These are phyloP conservation scores for Laburnicola sp. DNA, from an alignment of 2,329 filamentous ascomycete genomes.

Conservation along the genomic window DNA sequence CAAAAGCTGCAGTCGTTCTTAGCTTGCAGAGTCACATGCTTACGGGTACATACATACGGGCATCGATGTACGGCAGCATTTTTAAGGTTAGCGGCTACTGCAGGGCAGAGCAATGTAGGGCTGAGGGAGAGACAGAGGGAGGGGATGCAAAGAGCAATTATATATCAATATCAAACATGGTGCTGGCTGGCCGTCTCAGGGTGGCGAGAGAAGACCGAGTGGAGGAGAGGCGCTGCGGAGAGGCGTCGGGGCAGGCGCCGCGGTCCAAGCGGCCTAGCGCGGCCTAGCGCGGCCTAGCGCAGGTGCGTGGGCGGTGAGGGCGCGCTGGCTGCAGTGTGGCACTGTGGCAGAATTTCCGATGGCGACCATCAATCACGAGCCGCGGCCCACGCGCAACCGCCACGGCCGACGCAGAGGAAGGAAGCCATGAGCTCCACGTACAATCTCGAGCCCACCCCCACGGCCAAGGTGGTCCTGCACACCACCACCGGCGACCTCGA, in stretches of 20 bases:
- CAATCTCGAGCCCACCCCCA: constrained; percentile 92
- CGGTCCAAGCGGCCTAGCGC: neutral
- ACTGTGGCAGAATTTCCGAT: constrained; percentile 21
- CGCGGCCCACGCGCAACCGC: constrained; percentile 4
- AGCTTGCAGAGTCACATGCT: neutral
- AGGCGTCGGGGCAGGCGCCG: neutral
- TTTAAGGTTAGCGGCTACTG: constrained; percentile 18
- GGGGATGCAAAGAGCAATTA: constrained; percentile 12
- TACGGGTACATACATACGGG: constrained; percentile 52
- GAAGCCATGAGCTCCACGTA: constrained; percentile 80
- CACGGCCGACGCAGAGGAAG: neutral
- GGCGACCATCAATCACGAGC: constrained; percentile 7
- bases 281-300: constrained; percentile 4
- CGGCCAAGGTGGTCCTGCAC: constrained; percentile 85
- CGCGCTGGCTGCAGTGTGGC: constrained; percentile 9
- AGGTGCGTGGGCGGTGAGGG: constrained; percentile 19
- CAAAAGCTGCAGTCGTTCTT: constrained; percentile 56
- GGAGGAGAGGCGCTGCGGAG: neutral
- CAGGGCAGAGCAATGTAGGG: constrained; percentile 11
- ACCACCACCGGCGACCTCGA: constrained; percentile 88
- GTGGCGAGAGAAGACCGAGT: neutral
- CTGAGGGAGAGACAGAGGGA: constrained; percentile 3
- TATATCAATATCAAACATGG: constrained; percentile 8
- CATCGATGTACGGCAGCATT: constrained; percentile 68
- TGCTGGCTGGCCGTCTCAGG: neutral